Conservation (phyloP, 2,329 filamentous ascomycete species). For the Alternaria brassicicola region DNA sequence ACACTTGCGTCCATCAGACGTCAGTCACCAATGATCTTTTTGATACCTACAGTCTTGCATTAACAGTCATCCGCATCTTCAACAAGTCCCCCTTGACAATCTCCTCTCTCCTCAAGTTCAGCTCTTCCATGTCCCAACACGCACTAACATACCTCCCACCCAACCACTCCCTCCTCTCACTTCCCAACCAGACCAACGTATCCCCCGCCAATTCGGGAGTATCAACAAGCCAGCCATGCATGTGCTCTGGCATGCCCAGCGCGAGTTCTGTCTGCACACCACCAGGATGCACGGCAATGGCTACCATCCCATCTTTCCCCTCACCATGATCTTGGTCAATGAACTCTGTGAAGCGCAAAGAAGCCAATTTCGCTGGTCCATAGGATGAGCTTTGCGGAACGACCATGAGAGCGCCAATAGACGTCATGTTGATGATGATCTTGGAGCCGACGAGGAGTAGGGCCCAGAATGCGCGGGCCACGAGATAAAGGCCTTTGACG, state of each 20-base stretch:
- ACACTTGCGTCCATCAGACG: background rate
- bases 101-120: constrained; percentile 23
- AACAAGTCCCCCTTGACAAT: constrained; percentile 22
- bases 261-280: constrained; percentile 23
- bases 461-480: constrained; percentile 54
- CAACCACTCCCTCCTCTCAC: constrained; percentile 33
- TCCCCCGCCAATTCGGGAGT: constrained; percentile 37
- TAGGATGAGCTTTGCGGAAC: constrained; percentile 45
- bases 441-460: constrained; percentile 44
- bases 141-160: constrained; percentile 34
- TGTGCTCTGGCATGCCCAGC: constrained; percentile 12
- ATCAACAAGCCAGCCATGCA: constrained; percentile 21
- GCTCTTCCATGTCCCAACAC: constrained; percentile 41
- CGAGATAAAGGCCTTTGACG: constrained; percentile 55
- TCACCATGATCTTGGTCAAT: constrained; percentile 50
- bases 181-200: constrained; percentile 33
- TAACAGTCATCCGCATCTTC: constrained; percentile 23
- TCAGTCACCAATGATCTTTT: background rate
- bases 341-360: constrained; percentile 58
- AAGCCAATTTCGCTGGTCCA: constrained; percentile 57
- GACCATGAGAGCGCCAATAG: constrained; percentile 48
- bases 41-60: no score
- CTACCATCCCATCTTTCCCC: constrained; percentile 24
- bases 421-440: constrained; percentile 55
- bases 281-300: constrained; percentile 35